phyloP scores from a whole-genome alignment of 768 basidiomycete genomes.

The Hortiboletus flavorubellus region DNA sequence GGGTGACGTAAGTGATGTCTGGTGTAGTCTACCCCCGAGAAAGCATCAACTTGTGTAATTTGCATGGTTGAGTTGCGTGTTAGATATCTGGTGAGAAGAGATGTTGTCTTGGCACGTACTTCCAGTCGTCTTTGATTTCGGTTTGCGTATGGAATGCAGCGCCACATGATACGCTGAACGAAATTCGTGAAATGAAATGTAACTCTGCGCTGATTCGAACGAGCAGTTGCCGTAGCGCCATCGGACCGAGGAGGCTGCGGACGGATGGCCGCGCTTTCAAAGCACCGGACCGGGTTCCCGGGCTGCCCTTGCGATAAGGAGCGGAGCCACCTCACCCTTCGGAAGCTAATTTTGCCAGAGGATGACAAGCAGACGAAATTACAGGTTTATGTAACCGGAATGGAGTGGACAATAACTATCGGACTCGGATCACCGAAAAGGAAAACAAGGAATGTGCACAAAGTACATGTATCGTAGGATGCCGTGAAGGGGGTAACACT shows the following conservation, averaged over 20 bases:
- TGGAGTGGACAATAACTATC: background rate
- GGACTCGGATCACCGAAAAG: background rate
- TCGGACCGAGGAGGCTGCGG: no score
- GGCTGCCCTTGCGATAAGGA: no score
- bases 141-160: background rate
- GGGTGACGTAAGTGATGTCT: background rate
- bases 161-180: slow-evolving; percentile 15
- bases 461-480: slow-evolving; percentile 19
- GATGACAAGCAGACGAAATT: background rate
- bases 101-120: slow-evolving; percentile 40
- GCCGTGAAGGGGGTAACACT: slow-evolving; percentile 20
- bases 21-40: slow-evolving; percentile 30
- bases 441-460: slow-evolving; percentile 12
- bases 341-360: background rate
- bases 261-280: no score
- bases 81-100: slow-evolving; percentile 37
- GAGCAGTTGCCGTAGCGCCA: no score
- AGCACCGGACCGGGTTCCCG: no score
- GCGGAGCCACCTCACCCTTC: no score
- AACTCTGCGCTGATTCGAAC: background rate
- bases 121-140: slow-evolving; percentile 32
- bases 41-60: slow-evolving; percentile 44
- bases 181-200: slow-evolving; percentile 40
- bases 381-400: background rate
- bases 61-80: slow-evolving; percentile 25